These are phyloP conservation scores for Candida sanyiensis DNA, from an alignment of 805 yeast species.

Conservation along the genomic window DNA sequence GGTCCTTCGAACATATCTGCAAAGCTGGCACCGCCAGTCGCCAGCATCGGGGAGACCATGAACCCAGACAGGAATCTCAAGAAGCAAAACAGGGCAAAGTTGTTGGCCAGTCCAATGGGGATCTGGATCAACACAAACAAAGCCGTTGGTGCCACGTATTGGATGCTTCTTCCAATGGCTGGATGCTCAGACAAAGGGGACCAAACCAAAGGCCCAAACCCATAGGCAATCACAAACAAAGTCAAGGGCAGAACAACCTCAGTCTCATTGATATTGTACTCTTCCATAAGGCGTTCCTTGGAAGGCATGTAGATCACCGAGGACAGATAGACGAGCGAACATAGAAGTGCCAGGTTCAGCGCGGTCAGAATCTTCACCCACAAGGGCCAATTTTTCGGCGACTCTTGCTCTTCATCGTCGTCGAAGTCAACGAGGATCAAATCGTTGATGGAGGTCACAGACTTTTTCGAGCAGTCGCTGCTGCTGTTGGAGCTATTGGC, in stretches of 20 bases:
- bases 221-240: slow-evolving; percentile 54
- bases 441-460: background rate
- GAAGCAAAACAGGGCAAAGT: slow-evolving; percentile 45
- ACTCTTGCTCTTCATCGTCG: slow-evolving; percentile 40
- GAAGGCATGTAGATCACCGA: slow-evolving; percentile 54
- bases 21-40: slow-evolving; percentile 55
- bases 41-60: slow-evolving; percentile 49
- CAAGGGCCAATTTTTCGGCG: slow-evolving; percentile 53
- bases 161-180: slow-evolving; percentile 45
- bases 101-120: slow-evolving; percentile 46
- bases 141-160: slow-evolving; percentile 42
- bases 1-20: slow-evolving; percentile 43
- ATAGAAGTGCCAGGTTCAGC: slow-evolving; percentile 37
- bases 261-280: slow-evolving; percentile 39
- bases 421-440: slow-evolving; percentile 2
- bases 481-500: background rate
- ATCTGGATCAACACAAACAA: slow-evolving; percentile 48
- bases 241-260: slow-evolving; percentile 48
- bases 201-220: slow-evolving; percentile 52
- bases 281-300: slow-evolving; percentile 36
- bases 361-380: slow-evolving; percentile 35
- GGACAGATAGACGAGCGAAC: slow-evolving; percentile 50
- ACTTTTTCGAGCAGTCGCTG: background rate
- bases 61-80: slow-evolving; percentile 50
- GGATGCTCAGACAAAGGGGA: slow-evolving; percentile 57